Evolutionary conservation across 1,284 basidiomycete genomes (phyloP).

Genomic region (Agroathelia rolfsii): DNA sequence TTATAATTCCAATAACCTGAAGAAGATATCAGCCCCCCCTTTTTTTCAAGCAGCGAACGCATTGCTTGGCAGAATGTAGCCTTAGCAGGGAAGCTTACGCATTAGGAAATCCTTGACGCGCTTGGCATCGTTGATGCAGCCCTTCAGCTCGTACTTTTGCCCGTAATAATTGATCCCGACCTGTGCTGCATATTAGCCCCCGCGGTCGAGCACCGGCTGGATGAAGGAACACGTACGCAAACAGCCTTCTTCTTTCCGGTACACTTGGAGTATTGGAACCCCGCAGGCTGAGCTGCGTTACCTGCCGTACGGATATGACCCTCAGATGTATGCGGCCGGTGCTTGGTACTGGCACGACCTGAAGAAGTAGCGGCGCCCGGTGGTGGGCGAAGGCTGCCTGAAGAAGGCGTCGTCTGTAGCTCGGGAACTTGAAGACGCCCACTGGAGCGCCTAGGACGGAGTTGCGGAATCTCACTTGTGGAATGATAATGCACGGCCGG

Average conservation of each 20-base stretch:
- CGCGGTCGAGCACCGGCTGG: background rate
- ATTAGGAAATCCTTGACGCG: constrained; percentile 71
- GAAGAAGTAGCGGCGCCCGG: too few species aligned
- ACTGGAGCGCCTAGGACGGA: too few species aligned
- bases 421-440: too few species aligned
- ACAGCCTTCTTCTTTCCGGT: constrained; percentile 74
- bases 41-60: background rate
- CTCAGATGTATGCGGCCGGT: too few species aligned
- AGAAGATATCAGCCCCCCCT: constrained; percentile 2
- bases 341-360: too few species aligned
- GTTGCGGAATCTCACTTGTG: too few species aligned
- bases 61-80: constrained; percentile 4
- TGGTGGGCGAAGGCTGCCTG: too few species aligned
- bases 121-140: constrained; percentile 83
- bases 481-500: too few species aligned
- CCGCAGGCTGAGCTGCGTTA: too few species aligned
- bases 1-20: constrained; percentile 65
- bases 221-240: constrained; percentile 38
- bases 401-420: too few species aligned
- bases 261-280: constrained; percentile 86
- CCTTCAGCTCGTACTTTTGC: constrained; percentile 50
- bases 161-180: constrained; percentile 81
- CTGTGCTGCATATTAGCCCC: constrained; percentile 23
- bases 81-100: constrained; percentile 30
- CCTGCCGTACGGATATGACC: too few species aligned